Conservation (phyloP, 495 filamentous ascomycete genomes). For the Annulohypoxylon moriforme region DNA sequence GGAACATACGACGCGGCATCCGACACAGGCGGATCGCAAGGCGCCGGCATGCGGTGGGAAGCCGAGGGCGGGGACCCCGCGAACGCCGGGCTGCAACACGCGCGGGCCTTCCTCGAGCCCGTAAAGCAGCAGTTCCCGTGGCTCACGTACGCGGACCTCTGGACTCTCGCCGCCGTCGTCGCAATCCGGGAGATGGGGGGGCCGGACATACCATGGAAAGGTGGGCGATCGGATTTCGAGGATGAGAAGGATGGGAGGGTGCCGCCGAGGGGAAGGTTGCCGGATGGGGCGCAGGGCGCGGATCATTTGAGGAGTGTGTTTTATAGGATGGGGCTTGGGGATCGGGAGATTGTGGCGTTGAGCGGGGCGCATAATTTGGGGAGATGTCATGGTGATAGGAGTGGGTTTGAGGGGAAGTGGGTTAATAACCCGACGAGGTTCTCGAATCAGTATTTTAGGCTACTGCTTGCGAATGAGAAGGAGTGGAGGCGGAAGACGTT, state of each 20-base stretch:
- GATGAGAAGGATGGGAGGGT: constrained; percentile 64
- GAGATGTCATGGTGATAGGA: constrained; percentile 69
- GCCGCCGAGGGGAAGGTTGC: constrained; percentile 67
- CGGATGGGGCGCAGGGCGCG: constrained; percentile 68
- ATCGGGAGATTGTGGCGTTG: constrained; percentile 72
- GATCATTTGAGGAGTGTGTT: constrained; percentile 70
- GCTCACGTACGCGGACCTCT: constrained; percentile 73
- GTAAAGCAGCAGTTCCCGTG: constrained; percentile 67
- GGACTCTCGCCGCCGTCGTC: constrained; percentile 70
- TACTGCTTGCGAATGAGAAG: constrained; percentile 62
- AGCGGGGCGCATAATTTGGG: constrained; percentile 71
- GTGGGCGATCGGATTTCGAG: constrained; percentile 68
- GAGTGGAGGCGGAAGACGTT: constrained; percentile 65
- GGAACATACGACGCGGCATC: constrained; percentile 69
- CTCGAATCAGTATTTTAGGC: constrained; percentile 70
- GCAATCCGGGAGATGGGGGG: constrained; percentile 69
- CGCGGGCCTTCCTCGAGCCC: constrained; percentile 70
- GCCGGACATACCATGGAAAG: constrained; percentile 64
- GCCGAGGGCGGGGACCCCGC: constrained; percentile 71
- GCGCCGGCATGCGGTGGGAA: constrained; percentile 74
- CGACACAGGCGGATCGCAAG: constrained; percentile 71
- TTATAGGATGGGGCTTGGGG: constrained; percentile 72
- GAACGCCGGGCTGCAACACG: constrained; percentile 72
- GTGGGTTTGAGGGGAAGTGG: constrained; percentile 71
- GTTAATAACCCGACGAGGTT: constrained; percentile 73